phyloP scores from a whole-genome alignment of 225 moss, liverwort and hornwort genomes.

The Anthoceros angustus region DNA sequence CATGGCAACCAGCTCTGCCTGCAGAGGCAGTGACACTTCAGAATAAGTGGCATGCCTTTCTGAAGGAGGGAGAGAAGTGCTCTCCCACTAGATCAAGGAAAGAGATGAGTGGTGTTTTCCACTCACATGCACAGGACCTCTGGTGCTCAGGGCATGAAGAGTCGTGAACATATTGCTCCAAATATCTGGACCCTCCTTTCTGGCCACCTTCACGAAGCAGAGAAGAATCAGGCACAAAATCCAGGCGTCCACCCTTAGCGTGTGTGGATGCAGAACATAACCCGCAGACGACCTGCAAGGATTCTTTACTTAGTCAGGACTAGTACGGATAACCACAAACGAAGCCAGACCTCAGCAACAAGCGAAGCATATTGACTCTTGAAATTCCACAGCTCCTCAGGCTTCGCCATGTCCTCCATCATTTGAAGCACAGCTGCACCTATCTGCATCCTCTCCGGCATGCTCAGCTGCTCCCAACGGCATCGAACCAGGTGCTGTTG shows the following conservation, averaged over 20 bases:
- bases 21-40: conserved; percentile 11
- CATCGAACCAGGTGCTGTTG: conserved; percentile 68
- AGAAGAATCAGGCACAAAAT: background rate
- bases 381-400: conserved; percentile 66
- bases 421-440: conserved; percentile 50
- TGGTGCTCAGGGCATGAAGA: conserved; percentile 52
- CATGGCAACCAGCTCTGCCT: conserved; percentile 95
- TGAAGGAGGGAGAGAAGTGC: background rate
- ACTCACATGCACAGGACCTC: conserved; percentile 61
- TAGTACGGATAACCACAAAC: background rate
- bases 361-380: conserved; percentile 95
- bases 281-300: background rate
- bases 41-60: background rate
- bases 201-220: conserved; percentile 44
- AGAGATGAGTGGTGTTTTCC: background rate
- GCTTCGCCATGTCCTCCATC: conserved; percentile 63
- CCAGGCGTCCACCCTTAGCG: background rate
- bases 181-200: conserved; percentile 65
- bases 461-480: conserved; percentile 72
- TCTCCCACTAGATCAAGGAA: background rate
- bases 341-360: conserved; percentile 65
- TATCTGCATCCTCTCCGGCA: conserved; percentile 62
- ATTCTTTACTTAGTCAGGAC: background rate
- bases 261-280: background rate
- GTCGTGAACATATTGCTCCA: conserved; percentile 81